These are phyloP conservation scores for Moesziomyces sp. DNA, from an alignment of 1,284 basidiomycete species.

Conservation along the genomic window DNA sequence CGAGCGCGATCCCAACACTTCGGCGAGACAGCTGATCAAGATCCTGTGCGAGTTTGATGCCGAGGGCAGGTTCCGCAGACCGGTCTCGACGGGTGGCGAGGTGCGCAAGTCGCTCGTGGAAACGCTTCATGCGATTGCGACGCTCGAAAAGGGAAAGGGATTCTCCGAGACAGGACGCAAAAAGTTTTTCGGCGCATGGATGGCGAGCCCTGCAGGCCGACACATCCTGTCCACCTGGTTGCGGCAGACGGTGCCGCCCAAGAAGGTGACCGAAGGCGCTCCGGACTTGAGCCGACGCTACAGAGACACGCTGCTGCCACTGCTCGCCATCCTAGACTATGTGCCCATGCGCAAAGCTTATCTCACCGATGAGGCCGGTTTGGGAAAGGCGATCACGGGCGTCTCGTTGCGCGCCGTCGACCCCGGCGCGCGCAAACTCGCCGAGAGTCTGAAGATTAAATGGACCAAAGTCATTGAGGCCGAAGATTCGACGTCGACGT, in stretches of 20 bases:
- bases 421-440: conserved; percentile 28
- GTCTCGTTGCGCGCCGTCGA: conserved; percentile 38
- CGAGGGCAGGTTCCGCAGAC: conserved; percentile 21
- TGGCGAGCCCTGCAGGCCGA: conserved; percentile 31
- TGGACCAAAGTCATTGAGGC: conserved; percentile 49
- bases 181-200: conserved; percentile 22
- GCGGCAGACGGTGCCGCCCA: conserved; percentile 30
- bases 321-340: conserved; percentile 40
- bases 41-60: conserved; percentile 27
- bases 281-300: conserved; percentile 49
- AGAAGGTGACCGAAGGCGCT: conserved; percentile 24
- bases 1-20: conserved; percentile 13
- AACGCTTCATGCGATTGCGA: conserved; percentile 22
- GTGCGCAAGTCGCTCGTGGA: conserved; percentile 30
- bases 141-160: conserved; percentile 32
- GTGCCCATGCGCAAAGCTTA: conserved; percentile 45
- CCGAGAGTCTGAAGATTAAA: conserved; percentile 36
- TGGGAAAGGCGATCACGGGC: conserved; percentile 52
- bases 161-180: conserved; percentile 26
- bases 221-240: conserved; percentile 37
- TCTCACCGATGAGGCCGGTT: conserved; percentile 51
- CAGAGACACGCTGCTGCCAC: conserved; percentile 38
- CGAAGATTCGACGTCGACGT: conserved; percentile 8
- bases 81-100: conserved; percentile 16
- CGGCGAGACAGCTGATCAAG: conserved; percentile 23